Evolutionary conservation across 1,284 basidiomycete species (phyloP).

Genomic region (Grifola frondosa): DNA sequence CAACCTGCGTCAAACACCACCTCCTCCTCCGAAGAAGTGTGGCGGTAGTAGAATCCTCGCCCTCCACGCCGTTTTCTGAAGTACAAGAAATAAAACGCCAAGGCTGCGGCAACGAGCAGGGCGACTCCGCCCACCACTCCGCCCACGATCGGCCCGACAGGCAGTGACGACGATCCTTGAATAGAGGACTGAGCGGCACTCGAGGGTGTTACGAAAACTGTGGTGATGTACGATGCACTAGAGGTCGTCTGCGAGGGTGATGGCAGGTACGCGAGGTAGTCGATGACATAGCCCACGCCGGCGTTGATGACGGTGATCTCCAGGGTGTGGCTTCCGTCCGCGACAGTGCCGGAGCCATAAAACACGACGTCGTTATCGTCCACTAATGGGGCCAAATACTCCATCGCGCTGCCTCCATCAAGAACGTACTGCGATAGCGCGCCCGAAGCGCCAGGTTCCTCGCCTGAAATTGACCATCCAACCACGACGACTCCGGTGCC

Average conservation of each 20-base stretch:
- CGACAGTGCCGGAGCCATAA: conserved; percentile 18
- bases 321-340: conserved; percentile 16
- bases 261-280: conserved; percentile 4
- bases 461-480: too few relatives aligned
- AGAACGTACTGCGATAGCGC: conserved; percentile 18
- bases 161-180: background rate
- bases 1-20: conserved; percentile 10
- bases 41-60: conserved; percentile 7
- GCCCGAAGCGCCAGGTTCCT: conserved; percentile 1
- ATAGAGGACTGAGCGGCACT: background rate
- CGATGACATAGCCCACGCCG: conserved; percentile 4
- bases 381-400: conserved; percentile 11
- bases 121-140: conserved; percentile 19
- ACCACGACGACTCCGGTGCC: too few relatives aligned
- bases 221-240: conserved; percentile 18
- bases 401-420: conserved; percentile 18
- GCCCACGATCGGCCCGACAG: conserved; percentile 19
- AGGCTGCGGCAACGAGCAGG: conserved; percentile 12
- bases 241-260: conserved; percentile 2
- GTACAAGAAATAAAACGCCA: conserved; percentile 19
- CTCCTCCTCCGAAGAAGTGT: conserved; percentile 6
- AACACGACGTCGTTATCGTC: conserved; percentile 14
- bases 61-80: conserved; percentile 11
- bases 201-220: conserved; percentile 17
- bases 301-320: conserved; percentile 14